Evolutionary conservation across 441 rosid species (phyloP).

Genomic region (Theobroma grandiflorum): DNA sequence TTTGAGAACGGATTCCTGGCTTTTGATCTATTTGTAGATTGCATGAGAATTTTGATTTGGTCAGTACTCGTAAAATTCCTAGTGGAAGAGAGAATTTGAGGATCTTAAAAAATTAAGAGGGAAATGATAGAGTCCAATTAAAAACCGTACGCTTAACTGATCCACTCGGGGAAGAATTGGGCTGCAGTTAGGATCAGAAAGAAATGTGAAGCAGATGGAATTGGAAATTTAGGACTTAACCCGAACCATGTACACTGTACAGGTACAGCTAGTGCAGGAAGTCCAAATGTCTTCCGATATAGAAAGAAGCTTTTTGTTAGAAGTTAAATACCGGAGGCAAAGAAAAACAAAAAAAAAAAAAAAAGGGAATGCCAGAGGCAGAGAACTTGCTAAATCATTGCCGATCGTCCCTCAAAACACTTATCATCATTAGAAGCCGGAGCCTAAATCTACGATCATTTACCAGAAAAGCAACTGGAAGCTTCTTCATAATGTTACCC

Average conservation of each 20-base stretch:
- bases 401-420: neutral
- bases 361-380: neutral
- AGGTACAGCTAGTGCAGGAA: neutral
- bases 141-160: neutral
- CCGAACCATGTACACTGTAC: no score
- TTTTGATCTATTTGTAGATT: neutral
- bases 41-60: neutral
- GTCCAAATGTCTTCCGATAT: neutral
- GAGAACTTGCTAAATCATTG: neutral
- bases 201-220: neutral
- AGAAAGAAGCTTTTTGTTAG: neutral
- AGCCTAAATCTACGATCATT: neutral
- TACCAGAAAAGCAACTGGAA: neutral
- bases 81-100: neutral
- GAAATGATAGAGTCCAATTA: neutral
- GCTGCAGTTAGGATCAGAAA: neutral
- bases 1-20: neutral
- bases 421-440: neutral
- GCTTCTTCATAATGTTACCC: neutral
- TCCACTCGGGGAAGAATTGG: neutral
- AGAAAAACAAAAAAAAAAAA: neutral
- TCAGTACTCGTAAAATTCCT: neutral
- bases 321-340: neutral
- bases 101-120: neutral
- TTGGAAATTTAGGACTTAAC: neutral